A percentile compares a stretch with the other conserved stretches of the same genome.
phyloP scores from a whole-genome alignment of 176 grass and related monocot species.

The Aegilops umbellulata region DNA sequence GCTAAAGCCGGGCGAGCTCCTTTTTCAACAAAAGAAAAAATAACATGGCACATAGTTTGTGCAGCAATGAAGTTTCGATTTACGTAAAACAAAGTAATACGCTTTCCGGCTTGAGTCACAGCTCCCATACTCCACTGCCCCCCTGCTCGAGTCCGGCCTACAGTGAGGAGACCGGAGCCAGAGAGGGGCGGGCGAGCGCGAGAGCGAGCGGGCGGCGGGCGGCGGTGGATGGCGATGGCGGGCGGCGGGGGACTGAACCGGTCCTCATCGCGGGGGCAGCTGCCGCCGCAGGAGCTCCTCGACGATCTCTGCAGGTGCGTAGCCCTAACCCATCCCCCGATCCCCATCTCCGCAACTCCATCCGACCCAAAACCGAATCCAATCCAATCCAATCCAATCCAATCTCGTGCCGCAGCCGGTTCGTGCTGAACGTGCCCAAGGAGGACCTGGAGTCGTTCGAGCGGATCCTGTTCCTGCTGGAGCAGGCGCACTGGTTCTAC shows the following conservation, averaged over 20 bases:
- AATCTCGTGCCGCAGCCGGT: conserved; percentile 52
- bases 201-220: neutral
- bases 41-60: no score
- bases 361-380: neutral
- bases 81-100: rapidly evolving
- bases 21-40: no score
- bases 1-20: no score
- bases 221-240: conserved; percentile 47
- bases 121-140: neutral
- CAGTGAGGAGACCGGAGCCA: neutral
- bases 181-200: neutral
- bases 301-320: conserved; percentile 96
- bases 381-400: conserved; percentile 1
- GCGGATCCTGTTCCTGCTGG: conserved; percentile 94
- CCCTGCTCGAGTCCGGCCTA: neutral
- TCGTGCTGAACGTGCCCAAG: conserved; percentile 93
- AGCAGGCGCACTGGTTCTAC: conserved; percentile 99
- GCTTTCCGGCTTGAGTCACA: neutral
- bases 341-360: neutral
- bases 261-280: conserved; percentile 42
- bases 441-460: conserved; percentile 97
- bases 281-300: conserved; percentile 83
- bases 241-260: conserved; percentile 51
- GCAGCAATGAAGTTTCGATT: no score
- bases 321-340: neutral